Base-by-base conservation (phyloP, 2,329 filamentous ascomycete genomes). In the Pseudogymnoascus sp. region DNA sequence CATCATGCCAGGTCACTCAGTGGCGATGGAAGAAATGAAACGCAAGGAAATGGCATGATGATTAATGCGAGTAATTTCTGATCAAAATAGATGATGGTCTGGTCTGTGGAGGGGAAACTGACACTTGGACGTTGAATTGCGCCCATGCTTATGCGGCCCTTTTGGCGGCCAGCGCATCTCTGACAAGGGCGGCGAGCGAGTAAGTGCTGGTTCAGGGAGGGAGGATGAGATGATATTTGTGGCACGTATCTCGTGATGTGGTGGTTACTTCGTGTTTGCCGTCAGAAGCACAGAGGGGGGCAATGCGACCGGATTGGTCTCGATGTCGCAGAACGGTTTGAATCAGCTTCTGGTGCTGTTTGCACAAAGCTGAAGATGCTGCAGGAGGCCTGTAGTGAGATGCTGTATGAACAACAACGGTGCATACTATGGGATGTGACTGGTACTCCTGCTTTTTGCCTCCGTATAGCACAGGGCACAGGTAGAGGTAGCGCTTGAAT, bases 361-460 rank as follows among this genome's bases (percentile, higher is more conserved):
- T 56, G 50, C 28, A 56, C 50, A 31, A 56, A 56, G 50, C 50
- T 56, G 50, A 56, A 56, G 50, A 33, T 56, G 50, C 50, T 56
- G 28, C 47, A 53, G 47, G 47, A 12, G 8, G 47, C 25, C 47
- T 53, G 47, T 56, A 25, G 50, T 56, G 33, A 56, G 50, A 56
- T 56, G 50, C 25, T 56, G 50, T 56, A 56, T 56, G 50, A 56
- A 56, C 50, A 56, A 56, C 50, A 56, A 56, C 50, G 50, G 50
- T 56, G 50, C 50, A 56, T 56, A 16, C 16, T 33, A 56, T 56
- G 50, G 28, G 28, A 56, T 56, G 50, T 56, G 50, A 56, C 50
- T 56, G 50, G 50, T 56, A 56, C 50, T 56, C 50, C 50, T 33
- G 50, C 16, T 10, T 56, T 14, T 33, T 56, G 50, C 28, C 25